A percentile compares a stretch with the other conserved stretches of the same genome.
These are phyloP conservation scores for Dimocarpus longan DNA, from an alignment of 345 rosid species.

Conservation along the genomic window DNA sequence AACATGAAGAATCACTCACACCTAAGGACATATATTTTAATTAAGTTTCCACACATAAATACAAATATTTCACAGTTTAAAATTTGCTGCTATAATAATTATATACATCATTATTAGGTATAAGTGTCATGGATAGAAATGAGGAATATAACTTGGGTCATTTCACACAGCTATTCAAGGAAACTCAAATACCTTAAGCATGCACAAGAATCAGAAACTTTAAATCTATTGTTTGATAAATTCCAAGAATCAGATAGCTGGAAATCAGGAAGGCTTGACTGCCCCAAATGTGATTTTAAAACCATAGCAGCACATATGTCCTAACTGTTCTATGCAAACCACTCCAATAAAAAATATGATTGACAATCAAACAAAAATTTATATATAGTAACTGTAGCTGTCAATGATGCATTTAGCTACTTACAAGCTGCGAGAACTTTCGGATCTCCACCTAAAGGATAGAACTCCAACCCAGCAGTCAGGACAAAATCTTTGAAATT, in stretches of 20 bases:
- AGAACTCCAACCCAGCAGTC: constrained; percentile 98
- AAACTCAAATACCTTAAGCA: constrained; percentile 2
- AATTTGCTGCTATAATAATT: neutral
- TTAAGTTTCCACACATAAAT: neutral
- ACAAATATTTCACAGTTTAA: neutral
- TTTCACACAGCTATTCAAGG: neutral
- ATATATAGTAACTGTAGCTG: constrained; percentile 10
- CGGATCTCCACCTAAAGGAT: constrained; percentile 96
- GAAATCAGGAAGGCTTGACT: neutral
- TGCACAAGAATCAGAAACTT: constrained; percentile 6
- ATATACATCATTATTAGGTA: neutral
- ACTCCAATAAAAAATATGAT: neutral
- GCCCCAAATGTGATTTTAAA: constrained; percentile 1
- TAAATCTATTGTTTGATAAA: neutral
- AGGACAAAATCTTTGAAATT: constrained; percentile 97
- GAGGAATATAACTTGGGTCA: constrained; percentile 1
- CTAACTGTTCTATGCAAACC: constrained; percentile 1
- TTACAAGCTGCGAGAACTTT: constrained; percentile 95
- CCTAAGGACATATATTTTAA: neutral
- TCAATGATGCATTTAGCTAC: constrained; percentile 41
- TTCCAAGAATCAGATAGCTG: neutral
- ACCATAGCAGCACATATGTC: neutral
- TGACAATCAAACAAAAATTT: constrained; percentile 1
- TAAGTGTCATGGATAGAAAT: neutral
- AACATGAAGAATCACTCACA: neutral